phyloP scores from a whole-genome alignment of 78 protist genomes.

The Dictyostelium discoideum region DNA sequence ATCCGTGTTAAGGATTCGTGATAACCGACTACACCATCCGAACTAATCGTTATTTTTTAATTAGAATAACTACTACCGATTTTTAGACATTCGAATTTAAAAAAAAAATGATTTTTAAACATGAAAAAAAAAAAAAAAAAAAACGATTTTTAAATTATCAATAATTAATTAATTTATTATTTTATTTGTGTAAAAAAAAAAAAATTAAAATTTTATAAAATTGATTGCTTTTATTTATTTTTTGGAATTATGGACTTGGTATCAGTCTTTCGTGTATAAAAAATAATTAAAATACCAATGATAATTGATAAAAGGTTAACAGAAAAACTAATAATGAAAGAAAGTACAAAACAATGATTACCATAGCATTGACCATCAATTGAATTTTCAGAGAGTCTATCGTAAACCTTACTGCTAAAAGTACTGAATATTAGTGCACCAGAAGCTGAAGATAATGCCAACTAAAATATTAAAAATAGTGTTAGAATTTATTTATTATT shows the following conservation, averaged over 20 bases:
- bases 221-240: neutral
- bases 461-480: neutral
- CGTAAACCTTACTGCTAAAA: constrained; percentile 35
- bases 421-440: constrained; percentile 18
- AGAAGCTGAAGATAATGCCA: constrained; percentile 61
- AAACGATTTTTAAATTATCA: too few species aligned
- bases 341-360: constrained; percentile 6
- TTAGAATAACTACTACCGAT: too few species aligned
- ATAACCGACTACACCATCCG: constrained; percentile 64
- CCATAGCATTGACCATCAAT: constrained; percentile 16
- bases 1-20: constrained; percentile 65
- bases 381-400: neutral
- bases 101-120: too few species aligned
- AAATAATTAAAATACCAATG: constrained; percentile 2
- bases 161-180: too few species aligned
- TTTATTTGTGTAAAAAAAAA: too few species aligned
- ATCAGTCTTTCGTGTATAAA: neutral
- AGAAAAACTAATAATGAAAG: neutral
- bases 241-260: neutral
- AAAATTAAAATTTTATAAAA: too few species aligned
- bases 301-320: neutral
- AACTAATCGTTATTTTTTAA: too few species aligned
- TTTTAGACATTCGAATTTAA: too few species aligned
- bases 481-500: neutral
- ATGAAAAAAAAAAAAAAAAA: too few species aligned